Percentiles rank a stretch among this genome's conserved stretches.
Conservation (phyloP, 306 rosid genomes). For the Prosopis cineraria region DNA sequence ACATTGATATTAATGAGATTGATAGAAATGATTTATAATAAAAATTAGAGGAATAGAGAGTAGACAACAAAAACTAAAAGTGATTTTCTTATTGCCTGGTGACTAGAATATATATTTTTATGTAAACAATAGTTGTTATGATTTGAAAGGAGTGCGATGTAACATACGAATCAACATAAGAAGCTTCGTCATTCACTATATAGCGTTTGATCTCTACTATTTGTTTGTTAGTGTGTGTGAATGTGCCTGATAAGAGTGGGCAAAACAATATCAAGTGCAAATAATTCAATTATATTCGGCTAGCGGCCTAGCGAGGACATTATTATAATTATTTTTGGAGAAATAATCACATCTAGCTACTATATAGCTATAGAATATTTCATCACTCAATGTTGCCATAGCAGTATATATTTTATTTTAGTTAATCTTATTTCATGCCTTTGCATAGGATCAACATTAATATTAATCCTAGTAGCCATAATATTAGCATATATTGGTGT, state of each 20-base stretch:
- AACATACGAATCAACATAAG: slow-evolving; percentile 29
- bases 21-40: too few species aligned
- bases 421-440: too few species aligned
- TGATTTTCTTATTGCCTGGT: background rate
- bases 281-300: background rate
- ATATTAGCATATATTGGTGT: background rate
- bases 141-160: slow-evolving; percentile 41
- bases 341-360: background rate
- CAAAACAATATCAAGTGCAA: background rate
- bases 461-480: background rate
- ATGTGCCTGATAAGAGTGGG: background rate
- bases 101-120: background rate
- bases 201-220: slow-evolving; percentile 25
- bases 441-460: background rate
- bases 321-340: background rate
- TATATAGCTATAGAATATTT: background rate
- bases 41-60: too few species aligned
- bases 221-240: slow-evolving; percentile 13
- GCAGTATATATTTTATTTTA: too few species aligned
- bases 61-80: slow-evolving; percentile 21
- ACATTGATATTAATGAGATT: too few species aligned
- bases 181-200: slow-evolving; percentile 38
- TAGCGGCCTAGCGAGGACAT: background rate
- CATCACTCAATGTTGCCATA: background rate
- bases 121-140: background rate